Conservation (phyloP, 768 basidiomycete species). For the Punctularia strigosozonata region DNA sequence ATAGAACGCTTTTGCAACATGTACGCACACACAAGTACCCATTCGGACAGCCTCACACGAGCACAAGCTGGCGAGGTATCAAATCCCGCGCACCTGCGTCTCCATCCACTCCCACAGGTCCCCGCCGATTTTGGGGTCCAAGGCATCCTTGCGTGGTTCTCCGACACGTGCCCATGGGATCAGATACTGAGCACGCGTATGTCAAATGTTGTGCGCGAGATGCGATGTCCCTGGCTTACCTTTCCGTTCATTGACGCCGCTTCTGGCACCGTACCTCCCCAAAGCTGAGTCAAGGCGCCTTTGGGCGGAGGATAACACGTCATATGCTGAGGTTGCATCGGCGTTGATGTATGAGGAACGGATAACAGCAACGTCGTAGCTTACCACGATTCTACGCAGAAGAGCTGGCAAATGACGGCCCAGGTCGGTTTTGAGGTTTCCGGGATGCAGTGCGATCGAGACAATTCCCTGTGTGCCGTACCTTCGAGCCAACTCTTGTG, state of each 20-base stretch:
- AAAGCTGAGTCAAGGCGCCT: neutral
- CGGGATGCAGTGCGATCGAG: conserved; percentile 20
- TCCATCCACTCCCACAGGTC: conserved; percentile 19
- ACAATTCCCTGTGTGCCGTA: conserved; percentile 20
- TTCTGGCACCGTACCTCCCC: neutral
- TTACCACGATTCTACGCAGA: neutral
- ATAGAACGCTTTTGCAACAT: no score
- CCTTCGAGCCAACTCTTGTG: conserved; percentile 17
- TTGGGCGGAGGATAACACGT: neutral
- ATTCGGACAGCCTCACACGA: no score
- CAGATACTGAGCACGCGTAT: conserved; percentile 9
- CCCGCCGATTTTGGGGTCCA: conserved; percentile 9
- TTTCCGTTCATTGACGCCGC: neutral
- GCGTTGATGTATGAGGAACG: neutral
- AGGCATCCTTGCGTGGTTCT: conserved; percentile 5
- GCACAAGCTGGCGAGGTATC: no score
- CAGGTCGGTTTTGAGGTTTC: neutral
- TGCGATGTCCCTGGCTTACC: neutral
- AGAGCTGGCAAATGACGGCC: neutral
- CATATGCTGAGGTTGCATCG: neutral
- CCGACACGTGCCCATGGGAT: conserved; percentile 16
- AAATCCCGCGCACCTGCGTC: conserved; percentile 12
- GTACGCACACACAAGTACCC: no score
- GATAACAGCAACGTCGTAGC: neutral
- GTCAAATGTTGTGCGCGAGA: neutral